These are phyloP conservation scores for Umbelopsis sp. DNA, from an alignment of 371 early-diverging fungal genomes.

Conservation along the genomic window DNA sequence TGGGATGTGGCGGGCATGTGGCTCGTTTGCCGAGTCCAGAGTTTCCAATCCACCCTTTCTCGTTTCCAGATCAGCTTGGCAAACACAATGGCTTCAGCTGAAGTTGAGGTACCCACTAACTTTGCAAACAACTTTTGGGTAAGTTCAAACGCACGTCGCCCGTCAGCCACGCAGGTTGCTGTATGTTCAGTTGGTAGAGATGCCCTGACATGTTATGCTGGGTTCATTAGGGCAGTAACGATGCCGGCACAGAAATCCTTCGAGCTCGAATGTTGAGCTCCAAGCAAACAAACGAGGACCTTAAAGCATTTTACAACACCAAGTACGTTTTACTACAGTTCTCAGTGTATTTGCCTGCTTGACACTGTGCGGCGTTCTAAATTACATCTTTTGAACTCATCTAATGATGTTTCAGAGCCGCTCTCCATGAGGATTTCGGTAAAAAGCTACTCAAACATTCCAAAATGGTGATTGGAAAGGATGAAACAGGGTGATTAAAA, in stretches of 20 bases:
- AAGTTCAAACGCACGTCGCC: not conserved
- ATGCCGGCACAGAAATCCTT: slow-evolving; percentile 83
- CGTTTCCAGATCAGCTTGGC: not conserved
- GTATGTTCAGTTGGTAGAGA: not conserved
- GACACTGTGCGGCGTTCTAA: not conserved
- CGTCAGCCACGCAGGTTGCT: not conserved
- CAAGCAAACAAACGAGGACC: slow-evolving; percentile 86
- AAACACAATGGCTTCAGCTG: slow-evolving; percentile 1
- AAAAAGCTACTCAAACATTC: slow-evolving; percentile 79
- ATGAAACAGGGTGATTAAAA: slow-evolving; percentile 78
- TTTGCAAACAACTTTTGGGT: slow-evolving; percentile 57
- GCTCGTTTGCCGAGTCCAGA: not conserved
- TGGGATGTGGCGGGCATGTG: slow-evolving; percentile 18
- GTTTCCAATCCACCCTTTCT: not conserved
- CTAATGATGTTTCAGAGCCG: slow-evolving; percentile 56
- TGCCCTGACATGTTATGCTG: slow-evolving; percentile 2
- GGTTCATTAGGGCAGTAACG: slow-evolving; percentile 73
- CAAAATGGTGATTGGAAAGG: slow-evolving; percentile 76
- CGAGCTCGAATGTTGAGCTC: slow-evolving; percentile 80
- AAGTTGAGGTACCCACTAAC: slow-evolving; percentile 18
- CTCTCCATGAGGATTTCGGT: slow-evolving; percentile 88
- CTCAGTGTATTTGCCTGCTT: too few species aligned
- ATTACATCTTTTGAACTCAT: not conserved
- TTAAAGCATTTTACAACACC: slow-evolving; percentile 46
- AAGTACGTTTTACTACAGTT: slow-evolving; percentile 27